phyloP scores from a whole-genome alignment of 495 filamentous ascomycete genomes.

The Podospora fimiseda region DNA sequence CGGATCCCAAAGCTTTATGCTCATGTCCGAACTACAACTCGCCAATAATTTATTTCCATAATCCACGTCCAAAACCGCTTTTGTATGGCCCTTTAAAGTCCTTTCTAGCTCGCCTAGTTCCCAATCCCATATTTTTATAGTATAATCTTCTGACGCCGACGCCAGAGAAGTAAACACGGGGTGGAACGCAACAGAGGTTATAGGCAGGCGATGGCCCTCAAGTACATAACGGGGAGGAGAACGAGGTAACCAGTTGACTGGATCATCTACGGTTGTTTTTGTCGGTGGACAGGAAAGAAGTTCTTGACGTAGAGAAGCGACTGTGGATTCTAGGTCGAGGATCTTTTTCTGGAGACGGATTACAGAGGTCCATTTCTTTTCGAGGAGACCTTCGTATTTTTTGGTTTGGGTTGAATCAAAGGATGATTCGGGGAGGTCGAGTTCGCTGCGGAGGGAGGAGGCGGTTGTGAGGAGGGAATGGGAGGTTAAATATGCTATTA shows the following conservation, averaged over 20 bases:
- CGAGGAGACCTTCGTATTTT: conserved; percentile 78
- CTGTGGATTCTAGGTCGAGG: conserved; percentile 77
- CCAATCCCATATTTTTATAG: conserved; percentile 95
- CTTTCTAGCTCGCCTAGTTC: conserved; percentile 83
- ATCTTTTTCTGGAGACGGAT: conserved; percentile 89
- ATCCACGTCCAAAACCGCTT: conserved; percentile 77
- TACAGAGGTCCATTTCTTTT: conserved; percentile 91
- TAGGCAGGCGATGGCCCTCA: conserved; percentile 67
- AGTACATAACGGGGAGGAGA: conserved; percentile 69
- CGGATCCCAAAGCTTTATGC: conserved; percentile 92
- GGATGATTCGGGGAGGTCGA: conserved; percentile 50
- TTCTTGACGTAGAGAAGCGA: conserved; percentile 65
- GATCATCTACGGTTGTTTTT: conserved; percentile 67
- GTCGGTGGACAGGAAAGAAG: conserved; percentile 52
- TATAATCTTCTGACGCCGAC: conserved; percentile 76
- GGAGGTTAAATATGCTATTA: conserved; percentile 74
- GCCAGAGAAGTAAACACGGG: conserved; percentile 83
- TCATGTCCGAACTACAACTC: conserved; percentile 76
- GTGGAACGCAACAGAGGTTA: conserved; percentile 88
- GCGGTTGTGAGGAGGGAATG: conserved; percentile 57
- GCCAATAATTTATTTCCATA: conserved; percentile 80
- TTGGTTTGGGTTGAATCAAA: conserved; percentile 70
- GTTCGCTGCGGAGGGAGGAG: conserved; percentile 55
- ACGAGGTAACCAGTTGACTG: conserved; percentile 73
- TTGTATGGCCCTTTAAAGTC: conserved; percentile 87